Evolutionary conservation across 805 yeast species (phyloP), one percentile per base, ranked within the genome.

Genomic region (Cyberlindnera suaveolens): DNA sequence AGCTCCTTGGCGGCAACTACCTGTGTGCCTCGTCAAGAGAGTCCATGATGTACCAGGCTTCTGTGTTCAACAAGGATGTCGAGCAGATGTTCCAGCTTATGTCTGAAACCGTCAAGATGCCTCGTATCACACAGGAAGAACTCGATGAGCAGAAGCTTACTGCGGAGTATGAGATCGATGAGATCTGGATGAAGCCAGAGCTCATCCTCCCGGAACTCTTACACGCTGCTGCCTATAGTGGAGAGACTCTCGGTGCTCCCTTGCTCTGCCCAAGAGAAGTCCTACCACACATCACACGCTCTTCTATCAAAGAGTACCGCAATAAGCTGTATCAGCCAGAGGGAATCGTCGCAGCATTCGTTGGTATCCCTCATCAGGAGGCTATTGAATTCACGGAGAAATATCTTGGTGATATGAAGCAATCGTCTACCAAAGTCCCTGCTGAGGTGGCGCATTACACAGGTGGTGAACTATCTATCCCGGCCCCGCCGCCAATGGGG

Each of bases 21-120:
- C 90, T 87, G 79, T 85, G 96, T 58, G 83, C 95, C 1, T 84
- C 96, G 0, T 85, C 95, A 7, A 74, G 99, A 57, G 99, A 93
- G 63, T 77, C 95, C 4, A 74, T 91, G 69, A 78, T 91, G 67
- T 93, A 93, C 63, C 98, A 93, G 64, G 95, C 97, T 1, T 82
- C 96, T 3, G 96, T 89, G 1, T 91, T 93, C 73, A 90, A 90
- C 60, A 72, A 74, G 36, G 96, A 90, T 57, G 80, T 84, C 9
- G 91, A 78, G 33, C 69, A 72, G 50, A 88, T 93, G 95, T 77
- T 85, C 50, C 74, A 75, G 37, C 69, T 87, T 37, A 68, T 93
- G 53, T 67, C 86, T 20, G 90, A 89, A 51, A 87, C 97, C 0
- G 82, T 91, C 3, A 67, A 82, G 11, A 69, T 68, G 44, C 98